Evolutionary conservation across 2,329 filamentous ascomycete genomes (phyloP).

Genomic region (Cercospora zeina): DNA sequence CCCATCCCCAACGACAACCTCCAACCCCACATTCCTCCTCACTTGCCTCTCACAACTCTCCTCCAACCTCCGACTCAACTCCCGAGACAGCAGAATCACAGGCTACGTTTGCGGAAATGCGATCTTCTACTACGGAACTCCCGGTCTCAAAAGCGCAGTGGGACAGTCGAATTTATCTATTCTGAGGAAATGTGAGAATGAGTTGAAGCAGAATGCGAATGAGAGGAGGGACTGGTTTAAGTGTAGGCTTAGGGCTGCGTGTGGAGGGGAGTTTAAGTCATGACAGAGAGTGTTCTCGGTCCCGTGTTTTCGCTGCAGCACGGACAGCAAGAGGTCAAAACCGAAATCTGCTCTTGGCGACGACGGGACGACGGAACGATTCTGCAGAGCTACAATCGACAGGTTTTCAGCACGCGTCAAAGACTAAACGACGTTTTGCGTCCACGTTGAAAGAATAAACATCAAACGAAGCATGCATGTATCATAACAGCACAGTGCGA

Average conservation of each 20-base stretch:
- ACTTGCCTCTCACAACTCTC: neutral
- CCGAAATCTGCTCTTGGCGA: too few species aligned
- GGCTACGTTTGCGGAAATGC: neutral
- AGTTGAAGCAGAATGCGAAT: neutral
- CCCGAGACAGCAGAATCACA: neutral
- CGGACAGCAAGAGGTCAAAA: too few species aligned
- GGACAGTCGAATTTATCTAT: neutral
- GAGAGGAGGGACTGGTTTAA: neutral
- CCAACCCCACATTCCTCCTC: neutral
- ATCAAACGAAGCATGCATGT: too few species aligned
- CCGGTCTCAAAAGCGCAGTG: neutral
- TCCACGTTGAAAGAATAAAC: too few species aligned
- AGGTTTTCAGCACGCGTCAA: too few species aligned
- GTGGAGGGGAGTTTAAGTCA: too few species aligned
- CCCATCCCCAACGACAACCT: neutral
- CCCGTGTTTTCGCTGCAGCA: too few species aligned
- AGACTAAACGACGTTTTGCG: too few species aligned
- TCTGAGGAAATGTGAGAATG: neutral
- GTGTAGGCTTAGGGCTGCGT: neutral
- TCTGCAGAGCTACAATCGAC: too few species aligned
- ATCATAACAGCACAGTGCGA: too few species aligned
- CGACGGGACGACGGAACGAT: too few species aligned
- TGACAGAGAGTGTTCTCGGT: too few species aligned
- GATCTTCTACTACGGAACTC: neutral
- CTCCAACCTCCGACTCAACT: neutral